Evolutionary conservation across 768 basidiomycete species (phyloP), one percentile per base, ranked within the genome.

Genomic region (Dentipellis sp.): DNA sequence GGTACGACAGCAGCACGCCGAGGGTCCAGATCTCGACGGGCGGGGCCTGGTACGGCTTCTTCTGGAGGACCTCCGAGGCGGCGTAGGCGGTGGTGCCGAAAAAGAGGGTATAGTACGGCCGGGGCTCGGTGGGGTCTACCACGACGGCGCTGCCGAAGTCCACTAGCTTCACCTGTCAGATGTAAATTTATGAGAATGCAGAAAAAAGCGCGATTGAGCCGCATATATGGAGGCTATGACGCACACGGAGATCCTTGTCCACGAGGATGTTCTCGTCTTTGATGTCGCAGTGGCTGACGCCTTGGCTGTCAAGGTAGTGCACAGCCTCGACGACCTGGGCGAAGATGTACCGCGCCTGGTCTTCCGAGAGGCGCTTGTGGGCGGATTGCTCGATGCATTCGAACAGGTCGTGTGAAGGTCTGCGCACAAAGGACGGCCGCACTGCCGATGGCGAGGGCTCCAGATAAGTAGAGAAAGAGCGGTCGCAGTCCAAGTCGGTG

Each of bases 1-100:
- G 79, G 67, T 93, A 97, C 48, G 92, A 95, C 63, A 99, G 83
- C 55, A 99, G 81, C 36, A 98, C 90, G 16, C 95, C 95, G 21
- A 97, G 81, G 8, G 89, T 91, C 95, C 95, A 99, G 46, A 98
- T 82, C 68, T 99, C 95, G 22, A 92, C 93, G 39, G 94, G 94
- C 0, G 93, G 84, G 0, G 95, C 94, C 58, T 89, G 90, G 67
- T 99, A 97, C 10, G 83, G 79, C 66, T 83, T 83, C 68, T 93
- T 92, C 34, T 80, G 81, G 47, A 98, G 82, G 60, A 97, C 90
- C 68, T 99, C 95, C 3, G 95, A 88, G 16, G 95, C 87, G 3
- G 95, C 95, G 66, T 97, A 99, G 46, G 94, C 94, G 7, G 93
- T 89, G 54, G 91, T 94, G 22, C 95, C 95, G 67, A 88, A 97